Percentiles rank a stretch among this genome's conserved stretches.
These are phyloP conservation scores for Marvania coccoides DNA, from an alignment of 139 green algal species.

Conservation along the genomic window DNA sequence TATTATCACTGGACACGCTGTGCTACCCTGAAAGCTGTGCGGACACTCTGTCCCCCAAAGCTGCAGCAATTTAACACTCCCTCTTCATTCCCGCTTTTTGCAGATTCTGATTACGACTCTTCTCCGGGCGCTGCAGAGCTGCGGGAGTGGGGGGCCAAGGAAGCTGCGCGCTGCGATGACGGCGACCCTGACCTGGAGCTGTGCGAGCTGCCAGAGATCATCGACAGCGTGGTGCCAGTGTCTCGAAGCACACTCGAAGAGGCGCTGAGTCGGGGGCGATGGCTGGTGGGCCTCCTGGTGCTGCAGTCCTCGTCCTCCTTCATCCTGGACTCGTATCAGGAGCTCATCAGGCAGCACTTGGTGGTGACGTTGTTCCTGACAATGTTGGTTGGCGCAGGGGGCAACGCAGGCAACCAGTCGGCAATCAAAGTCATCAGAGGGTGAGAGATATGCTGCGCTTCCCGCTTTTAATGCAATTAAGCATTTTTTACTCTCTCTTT, in stretches of 20 bases:
- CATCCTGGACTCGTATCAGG: conserved; percentile 71
- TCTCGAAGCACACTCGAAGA: conserved; percentile 18
- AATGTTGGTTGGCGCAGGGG: conserved; percentile 77
- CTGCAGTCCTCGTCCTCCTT: conserved; percentile 69
- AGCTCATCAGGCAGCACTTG: conserved; percentile 68
- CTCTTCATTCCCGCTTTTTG: not conserved
- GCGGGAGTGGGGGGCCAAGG: conserved; percentile 15
- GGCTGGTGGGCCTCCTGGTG: conserved; percentile 75
- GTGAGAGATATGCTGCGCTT: too few relatives aligned
- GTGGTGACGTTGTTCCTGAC: conserved; percentile 91
- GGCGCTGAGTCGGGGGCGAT: conserved; percentile 43
- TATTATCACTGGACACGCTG: too few relatives aligned
- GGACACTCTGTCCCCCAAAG: not conserved
- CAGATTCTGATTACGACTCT: not conserved
- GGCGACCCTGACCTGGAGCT: conserved; percentile 64
- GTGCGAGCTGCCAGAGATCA: conserved; percentile 32
- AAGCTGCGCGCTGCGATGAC: conserved; percentile 13
- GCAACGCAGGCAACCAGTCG: conserved; percentile 83
- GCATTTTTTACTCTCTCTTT: not conserved
- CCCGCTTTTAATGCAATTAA: too few relatives aligned
- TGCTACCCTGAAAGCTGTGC: too few relatives aligned
- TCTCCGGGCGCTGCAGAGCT: not conserved
- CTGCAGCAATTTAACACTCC: not conserved
- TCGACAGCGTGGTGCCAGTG: conserved; percentile 12
- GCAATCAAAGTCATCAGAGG: conserved; percentile 89